Evolutionary conservation across 352 stramenopile species (phyloP).

Genomic region (Phytophthora agathidicida): DNA sequence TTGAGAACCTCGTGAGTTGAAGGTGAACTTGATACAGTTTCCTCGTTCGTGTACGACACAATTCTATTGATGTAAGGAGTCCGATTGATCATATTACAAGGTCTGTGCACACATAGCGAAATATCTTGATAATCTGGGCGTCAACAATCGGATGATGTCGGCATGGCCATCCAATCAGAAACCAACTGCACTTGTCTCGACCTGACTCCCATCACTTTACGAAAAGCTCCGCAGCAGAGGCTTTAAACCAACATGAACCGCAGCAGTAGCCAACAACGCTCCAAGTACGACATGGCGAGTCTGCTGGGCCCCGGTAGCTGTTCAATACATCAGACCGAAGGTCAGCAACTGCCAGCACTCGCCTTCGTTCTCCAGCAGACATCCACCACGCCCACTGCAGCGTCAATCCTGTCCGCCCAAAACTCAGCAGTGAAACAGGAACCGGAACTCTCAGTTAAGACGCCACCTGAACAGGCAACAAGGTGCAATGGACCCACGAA

Average conservation of each 20-base stretch:
- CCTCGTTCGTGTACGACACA: too few relatives aligned
- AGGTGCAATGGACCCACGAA: conserved; percentile 4
- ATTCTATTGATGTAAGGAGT: too few relatives aligned
- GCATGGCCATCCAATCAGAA: conserved; percentile 10
- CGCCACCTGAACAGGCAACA: background rate
- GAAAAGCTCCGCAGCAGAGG: conserved; percentile 4
- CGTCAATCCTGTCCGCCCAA: background rate
- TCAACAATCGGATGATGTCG: conserved; percentile 8
- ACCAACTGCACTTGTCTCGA: background rate
- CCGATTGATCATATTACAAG: too few relatives aligned
- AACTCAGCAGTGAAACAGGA: background rate
- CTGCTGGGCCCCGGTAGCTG: conserved; percentile 9
- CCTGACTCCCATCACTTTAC: conserved; percentile 4
- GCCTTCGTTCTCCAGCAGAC: conserved; percentile 16
- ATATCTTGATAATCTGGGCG: too few relatives aligned
- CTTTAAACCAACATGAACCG: background rate
- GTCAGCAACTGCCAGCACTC: conserved; percentile 16
- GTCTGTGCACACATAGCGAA: too few relatives aligned
- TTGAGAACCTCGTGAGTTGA: too few relatives aligned
- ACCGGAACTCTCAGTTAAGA: background rate
- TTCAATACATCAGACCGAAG: background rate
- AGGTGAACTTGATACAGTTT: too few relatives aligned
- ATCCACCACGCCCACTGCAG: background rate
- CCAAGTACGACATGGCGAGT: conserved; percentile 31
- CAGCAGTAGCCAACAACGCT: background rate